Percentiles rank a stretch among this genome's conserved stretches.
Evolutionary conservation across 345 rosid genomes (phyloP).

Genomic region (Psidium friedrichsthalianum): DNA sequence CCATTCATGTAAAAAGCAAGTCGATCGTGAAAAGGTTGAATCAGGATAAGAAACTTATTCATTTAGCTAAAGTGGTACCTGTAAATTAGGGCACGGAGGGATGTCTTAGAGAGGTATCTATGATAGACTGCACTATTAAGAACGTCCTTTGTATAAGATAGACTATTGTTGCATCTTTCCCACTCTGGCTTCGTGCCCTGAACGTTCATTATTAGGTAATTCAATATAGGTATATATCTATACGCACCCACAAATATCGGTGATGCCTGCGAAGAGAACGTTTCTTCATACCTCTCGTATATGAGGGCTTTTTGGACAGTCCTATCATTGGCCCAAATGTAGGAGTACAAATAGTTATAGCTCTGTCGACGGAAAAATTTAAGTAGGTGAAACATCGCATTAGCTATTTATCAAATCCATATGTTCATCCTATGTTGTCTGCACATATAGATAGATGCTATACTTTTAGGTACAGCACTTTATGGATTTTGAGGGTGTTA

Average conservation of each 20-base stretch:
- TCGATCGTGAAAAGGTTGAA: background rate
- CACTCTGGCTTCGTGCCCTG: conserved; percentile 9
- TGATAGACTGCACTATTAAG: background rate
- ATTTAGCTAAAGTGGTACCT: background rate
- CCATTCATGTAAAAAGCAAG: background rate
- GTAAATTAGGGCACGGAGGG: conserved; percentile 14
- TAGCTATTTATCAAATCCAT: background rate
- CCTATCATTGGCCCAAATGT: conserved; percentile 21
- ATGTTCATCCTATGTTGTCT: background rate
- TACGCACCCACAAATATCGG: background rate
- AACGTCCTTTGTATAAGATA: conserved; percentile 1
- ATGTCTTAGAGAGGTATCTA: conserved; percentile 1
- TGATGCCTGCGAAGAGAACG: background rate
- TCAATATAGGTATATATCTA: background rate
- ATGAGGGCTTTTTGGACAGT: conserved; percentile 13
- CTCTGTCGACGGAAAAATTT: background rate
- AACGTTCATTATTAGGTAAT: background rate
- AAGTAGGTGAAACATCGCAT: background rate
- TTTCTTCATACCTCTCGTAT: conserved; percentile 13
- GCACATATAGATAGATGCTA: background rate
- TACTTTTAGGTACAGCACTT: background rate
- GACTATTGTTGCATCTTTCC: conserved; percentile 8
- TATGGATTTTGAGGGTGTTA: background rate
- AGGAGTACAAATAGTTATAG: background rate
- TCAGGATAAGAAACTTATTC: background rate